Base-by-base conservation (phyloP, 2,329 filamentous ascomycete genomes). In the Macrophomina tecta region DNA sequence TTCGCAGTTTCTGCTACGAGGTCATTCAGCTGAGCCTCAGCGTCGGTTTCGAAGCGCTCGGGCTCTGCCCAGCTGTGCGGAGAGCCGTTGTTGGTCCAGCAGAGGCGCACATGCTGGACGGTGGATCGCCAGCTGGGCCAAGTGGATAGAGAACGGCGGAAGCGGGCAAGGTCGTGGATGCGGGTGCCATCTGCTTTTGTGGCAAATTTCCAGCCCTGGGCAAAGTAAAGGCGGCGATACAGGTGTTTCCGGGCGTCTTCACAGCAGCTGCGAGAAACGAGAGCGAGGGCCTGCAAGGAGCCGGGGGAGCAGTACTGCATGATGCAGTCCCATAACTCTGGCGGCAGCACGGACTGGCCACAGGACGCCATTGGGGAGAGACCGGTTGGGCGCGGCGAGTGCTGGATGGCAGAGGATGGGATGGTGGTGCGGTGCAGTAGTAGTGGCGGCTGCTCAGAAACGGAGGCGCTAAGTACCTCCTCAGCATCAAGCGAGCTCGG, bases 21-120 rank as follows among this genome's bases (percentile, higher is more conserved):
- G 16, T 52, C 34, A 30, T 63, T 42, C 14, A 49, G 45, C 16
- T 16, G 60, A 5, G 23, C 8, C 9, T 63, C 60, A 16, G 16
- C 40, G 9, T 12, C 46, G 3, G 11, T 63, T 23, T 38, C 45
- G 11, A 12, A n/a, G n/a, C 60, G 60, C 3, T 46, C 28, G 9
- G 56, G 56, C 28, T 61, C 56, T 14, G 28, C 34, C 56, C 56
- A 61, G 40, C 40, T 30, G 28, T 48, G 30, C 16, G 40, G 23
- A 2, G 40, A 28, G 14, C 28, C 48, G 46, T 63, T 63, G 60
- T 38, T 63, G 5, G 46, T 40, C 60, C 60, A 63, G 11, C 36
- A 23, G n/a, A 63, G n/a, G 8, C 36, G 60, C 3, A 18, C 60
- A 28, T 52, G 6, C n/a, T 52, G n/a, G 14, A 63, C 28, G 8